A percentile compares a stretch with the other conserved stretches of the same genome.
Evolutionary conservation across 805 yeast species (phyloP).

Genomic region (Starmera dryadoides): DNA sequence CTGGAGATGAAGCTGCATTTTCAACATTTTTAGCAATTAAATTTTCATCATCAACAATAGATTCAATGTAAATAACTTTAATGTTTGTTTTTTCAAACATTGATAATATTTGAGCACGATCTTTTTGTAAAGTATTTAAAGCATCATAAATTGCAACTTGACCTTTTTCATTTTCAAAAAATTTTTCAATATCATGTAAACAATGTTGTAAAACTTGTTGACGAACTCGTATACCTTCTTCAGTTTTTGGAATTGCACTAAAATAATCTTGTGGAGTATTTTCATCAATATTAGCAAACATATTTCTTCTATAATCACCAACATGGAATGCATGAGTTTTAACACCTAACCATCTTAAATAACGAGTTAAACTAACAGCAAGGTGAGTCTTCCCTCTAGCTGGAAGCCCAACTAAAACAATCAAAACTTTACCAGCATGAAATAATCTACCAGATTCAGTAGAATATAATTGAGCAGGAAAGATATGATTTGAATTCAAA

Average conservation of each 20-base stretch:
- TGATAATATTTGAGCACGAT: slow-evolving; percentile 52
- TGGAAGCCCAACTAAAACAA: slow-evolving; percentile 86
- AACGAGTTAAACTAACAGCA: slow-evolving; percentile 86
- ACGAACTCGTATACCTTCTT: slow-evolving; percentile 46
- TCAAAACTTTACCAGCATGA: slow-evolving; percentile 92
- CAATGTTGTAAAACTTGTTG: slow-evolving; percentile 55
- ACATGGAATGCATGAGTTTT: slow-evolving; percentile 86
- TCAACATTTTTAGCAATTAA: slow-evolving; percentile 70
- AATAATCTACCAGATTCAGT: slow-evolving; percentile 89
- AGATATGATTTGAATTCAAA: slow-evolving; percentile 54
- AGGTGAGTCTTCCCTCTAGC: slow-evolving; percentile 94
- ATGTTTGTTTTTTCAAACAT: slow-evolving; percentile 51
- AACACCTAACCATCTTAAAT: slow-evolving; percentile 94
- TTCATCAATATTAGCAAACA: slow-evolving; percentile 25
- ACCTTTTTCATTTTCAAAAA: slow-evolving; percentile 72
- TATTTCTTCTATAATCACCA: slow-evolving; percentile 77
- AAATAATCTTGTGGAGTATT: slow-evolving; percentile 66
- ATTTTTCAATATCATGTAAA: slow-evolving; percentile 58
- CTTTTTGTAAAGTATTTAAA: slow-evolving; percentile 71
- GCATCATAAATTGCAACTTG: slow-evolving; percentile 97
- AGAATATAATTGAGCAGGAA: slow-evolving; percentile 90
- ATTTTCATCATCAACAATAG: slow-evolving; percentile 66
- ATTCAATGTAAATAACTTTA: slow-evolving; percentile 83
- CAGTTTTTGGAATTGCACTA: slow-evolving; percentile 42
- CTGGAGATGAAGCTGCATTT: slow-evolving; percentile 84